Evolutionary conservation across 441 rosid genomes (phyloP).

Genomic region (Jatropha multifida): DNA sequence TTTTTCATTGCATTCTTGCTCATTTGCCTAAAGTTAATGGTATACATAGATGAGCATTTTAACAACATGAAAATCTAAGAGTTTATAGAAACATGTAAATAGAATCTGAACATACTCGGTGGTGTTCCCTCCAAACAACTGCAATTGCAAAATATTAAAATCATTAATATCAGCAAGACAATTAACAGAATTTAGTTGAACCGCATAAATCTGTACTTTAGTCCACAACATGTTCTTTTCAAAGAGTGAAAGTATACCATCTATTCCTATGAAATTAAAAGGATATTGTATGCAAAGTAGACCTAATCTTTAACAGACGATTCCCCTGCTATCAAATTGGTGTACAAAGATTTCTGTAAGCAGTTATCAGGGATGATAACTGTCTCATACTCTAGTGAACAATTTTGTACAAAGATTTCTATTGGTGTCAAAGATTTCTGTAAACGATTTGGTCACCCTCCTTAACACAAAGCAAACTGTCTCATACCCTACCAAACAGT

Average conservation of each 20-base stretch:
- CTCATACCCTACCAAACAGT: not conserved
- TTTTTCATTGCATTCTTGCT: conserved; percentile 86
- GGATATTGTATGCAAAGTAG: too few relatives aligned
- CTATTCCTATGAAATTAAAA: too few relatives aligned
- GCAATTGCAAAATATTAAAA: not conserved
- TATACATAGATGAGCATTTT: not conserved
- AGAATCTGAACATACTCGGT: conserved; percentile 54
- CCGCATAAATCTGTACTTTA: not conserved
- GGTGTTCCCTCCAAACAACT: conserved; percentile 3
- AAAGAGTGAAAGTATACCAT: too few relatives aligned
- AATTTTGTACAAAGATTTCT: too few relatives aligned
- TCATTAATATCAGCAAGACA: conserved; percentile 32
- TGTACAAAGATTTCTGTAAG: too few relatives aligned
- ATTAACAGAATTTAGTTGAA: not conserved
- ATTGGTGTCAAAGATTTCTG: too few relatives aligned
- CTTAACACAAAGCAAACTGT: not conserved
- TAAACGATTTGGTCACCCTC: not conserved
- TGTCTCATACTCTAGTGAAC: too few relatives aligned
- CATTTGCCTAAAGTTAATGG: conserved; percentile 50
- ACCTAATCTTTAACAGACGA: too few relatives aligned
- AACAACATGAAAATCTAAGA: not conserved
- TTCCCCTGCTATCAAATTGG: too few relatives aligned
- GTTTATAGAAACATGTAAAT: not conserved
- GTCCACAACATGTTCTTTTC: too few relatives aligned
- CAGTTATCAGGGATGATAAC: too few relatives aligned